phyloP scores from a whole-genome alignment of 1,139 yeast genomes.

The Geotrichum restrictum region DNA sequence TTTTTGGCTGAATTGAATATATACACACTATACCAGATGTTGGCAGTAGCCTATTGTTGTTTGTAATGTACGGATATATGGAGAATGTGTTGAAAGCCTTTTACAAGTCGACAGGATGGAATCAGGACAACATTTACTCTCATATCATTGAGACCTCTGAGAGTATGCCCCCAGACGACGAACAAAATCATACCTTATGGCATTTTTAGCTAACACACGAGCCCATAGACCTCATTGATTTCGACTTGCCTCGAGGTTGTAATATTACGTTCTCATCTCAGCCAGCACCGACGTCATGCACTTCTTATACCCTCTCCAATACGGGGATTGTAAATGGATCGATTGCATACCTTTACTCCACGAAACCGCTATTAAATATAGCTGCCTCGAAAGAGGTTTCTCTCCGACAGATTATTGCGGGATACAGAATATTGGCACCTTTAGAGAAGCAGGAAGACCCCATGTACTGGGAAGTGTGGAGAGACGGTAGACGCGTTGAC shows the following conservation, averaged over 20 bases:
- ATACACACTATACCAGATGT: too few relatives aligned
- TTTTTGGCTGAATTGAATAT: too few relatives aligned
- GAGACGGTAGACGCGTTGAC: constrained; percentile 37
- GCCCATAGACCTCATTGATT: constrained; percentile 56
- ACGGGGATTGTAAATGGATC: constrained; percentile 73
- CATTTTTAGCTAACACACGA: too few relatives aligned
- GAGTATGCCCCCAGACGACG: constrained; percentile 37
- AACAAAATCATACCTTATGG: too few relatives aligned
- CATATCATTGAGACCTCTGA: constrained; percentile 66
- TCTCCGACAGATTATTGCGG: constrained; percentile 68
- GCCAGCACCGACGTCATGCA: constrained; percentile 67
- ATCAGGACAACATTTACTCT: constrained; percentile 70
- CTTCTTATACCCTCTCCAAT: constrained; percentile 69
- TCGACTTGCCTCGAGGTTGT: constrained; percentile 66
- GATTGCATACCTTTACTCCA: constrained; percentile 72
- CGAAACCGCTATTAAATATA: constrained; percentile 52
- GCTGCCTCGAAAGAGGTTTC: constrained; percentile 53
- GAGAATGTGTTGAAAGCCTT: constrained; percentile 74
- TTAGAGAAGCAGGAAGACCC: constrained; percentile 28
- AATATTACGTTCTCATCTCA: constrained; percentile 67
- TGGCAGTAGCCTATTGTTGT: too few relatives aligned
- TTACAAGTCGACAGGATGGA: constrained; percentile 68
- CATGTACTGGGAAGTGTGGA: constrained; percentile 34
- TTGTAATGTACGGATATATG: constrained; percentile 71
- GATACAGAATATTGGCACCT: constrained; percentile 63